Evolutionary conservation across 441 rosid genomes (phyloP).

Genomic region (Raphanus hybrid): DNA sequence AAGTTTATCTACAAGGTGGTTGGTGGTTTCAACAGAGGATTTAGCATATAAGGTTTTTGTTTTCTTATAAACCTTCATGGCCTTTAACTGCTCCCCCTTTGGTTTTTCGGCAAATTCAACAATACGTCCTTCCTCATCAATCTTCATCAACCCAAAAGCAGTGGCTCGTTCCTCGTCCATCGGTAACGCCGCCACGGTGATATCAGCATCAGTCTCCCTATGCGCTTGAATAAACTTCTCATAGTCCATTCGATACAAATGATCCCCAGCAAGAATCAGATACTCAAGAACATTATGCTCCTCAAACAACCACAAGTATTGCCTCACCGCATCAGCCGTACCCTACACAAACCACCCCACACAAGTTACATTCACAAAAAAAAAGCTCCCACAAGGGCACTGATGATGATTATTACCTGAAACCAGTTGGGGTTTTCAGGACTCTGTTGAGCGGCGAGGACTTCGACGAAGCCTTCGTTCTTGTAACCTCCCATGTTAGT

Average conservation of each 20-base stretch:
- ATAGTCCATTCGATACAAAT: slow-evolving; percentile 88
- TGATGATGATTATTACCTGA: slow-evolving; percentile 40
- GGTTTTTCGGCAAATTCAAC: slow-evolving; percentile 79
- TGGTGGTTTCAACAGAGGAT: neutral
- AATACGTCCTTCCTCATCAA: slow-evolving; percentile 65
- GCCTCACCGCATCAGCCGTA: slow-evolving; percentile 69
- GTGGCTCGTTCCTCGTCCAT: slow-evolving; percentile 81
- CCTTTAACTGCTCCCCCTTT: slow-evolving; percentile 66
- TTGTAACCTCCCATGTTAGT: slow-evolving; percentile 96
- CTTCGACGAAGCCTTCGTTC: slow-evolving; percentile 97
- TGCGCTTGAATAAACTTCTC: slow-evolving; percentile 87
- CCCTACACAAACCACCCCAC: slow-evolving; percentile 47
- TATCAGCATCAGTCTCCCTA: slow-evolving; percentile 74
- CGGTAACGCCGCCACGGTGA: slow-evolving; percentile 78
- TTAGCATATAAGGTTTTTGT: neutral
- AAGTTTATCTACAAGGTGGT: slow-evolving; percentile 24
- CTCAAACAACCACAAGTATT: slow-evolving; percentile 83
- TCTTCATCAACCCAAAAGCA: slow-evolving; percentile 80
- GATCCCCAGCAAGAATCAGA: slow-evolving; percentile 86
- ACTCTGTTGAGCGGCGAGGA: slow-evolving; percentile 97
- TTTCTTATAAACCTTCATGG: slow-evolving; percentile 61
- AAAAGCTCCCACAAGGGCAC: neutral
- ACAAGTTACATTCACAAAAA: neutral
- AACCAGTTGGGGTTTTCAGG: slow-evolving; percentile 99
- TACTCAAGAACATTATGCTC: slow-evolving; percentile 89